Evolutionary conservation across 495 filamentous ascomycete species (phyloP).

Genomic region (Niebla homalea): DNA sequence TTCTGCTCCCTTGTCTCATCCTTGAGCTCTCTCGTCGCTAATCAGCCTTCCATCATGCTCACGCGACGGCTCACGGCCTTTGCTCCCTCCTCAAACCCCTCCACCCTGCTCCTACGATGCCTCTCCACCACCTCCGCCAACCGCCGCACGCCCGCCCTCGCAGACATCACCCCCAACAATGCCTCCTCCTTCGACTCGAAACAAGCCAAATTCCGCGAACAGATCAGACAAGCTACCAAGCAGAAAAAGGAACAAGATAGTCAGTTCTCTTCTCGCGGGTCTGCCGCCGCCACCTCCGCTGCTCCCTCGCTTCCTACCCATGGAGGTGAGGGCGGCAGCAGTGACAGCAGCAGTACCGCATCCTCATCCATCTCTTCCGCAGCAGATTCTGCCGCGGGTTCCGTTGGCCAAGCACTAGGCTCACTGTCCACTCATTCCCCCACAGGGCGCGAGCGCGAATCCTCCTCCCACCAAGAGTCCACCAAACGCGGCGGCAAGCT

Average conservation of each 20-base stretch:
- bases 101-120: conserved; percentile 36
- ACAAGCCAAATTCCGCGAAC: conserved; percentile 76
- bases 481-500: conserved; percentile 36
- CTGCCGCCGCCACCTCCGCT: conserved; percentile 30
- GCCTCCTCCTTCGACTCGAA: conserved; percentile 61
- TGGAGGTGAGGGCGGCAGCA: conserved; percentile 15
- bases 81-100: conserved; percentile 12
- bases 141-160: conserved; percentile 59
- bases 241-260: conserved; percentile 71
- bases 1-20: neutral
- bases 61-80: conserved; percentile 33
- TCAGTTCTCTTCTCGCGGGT: conserved; percentile 35
- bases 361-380: conserved; percentile 28
- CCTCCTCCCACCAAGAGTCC: conserved; percentile 17
- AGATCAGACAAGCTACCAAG: conserved; percentile 61
- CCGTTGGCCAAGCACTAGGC: conserved; percentile 38
- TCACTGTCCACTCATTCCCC: conserved; percentile 49
- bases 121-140: conserved; percentile 44
- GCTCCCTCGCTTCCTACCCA: conserved; percentile 22
- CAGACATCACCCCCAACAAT: conserved; percentile 63
- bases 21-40: neutral
- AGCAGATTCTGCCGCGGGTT: conserved; percentile 22
- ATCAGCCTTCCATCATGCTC: conserved; percentile 28
- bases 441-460: conserved; percentile 35
- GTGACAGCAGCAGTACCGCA: conserved; percentile 40